phyloP scores from a whole-genome alignment of 192 early-diverging fungal genomes.

The Coemansia sp. region DNA sequence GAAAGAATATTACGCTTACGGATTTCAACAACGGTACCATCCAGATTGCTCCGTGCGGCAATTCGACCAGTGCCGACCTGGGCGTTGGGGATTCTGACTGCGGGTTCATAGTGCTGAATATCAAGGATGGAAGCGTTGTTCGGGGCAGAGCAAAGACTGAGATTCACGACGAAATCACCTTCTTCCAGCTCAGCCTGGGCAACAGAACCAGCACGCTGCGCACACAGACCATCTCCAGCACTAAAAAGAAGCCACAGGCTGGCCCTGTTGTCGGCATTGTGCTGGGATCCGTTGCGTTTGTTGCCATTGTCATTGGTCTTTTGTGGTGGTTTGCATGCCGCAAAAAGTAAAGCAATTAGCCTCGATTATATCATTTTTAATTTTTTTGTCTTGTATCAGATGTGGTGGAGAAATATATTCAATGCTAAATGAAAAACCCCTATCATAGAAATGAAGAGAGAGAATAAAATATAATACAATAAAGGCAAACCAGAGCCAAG shows the following conservation, averaged over 20 bases:
- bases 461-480: too few species aligned
- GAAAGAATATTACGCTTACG: constrained; percentile 26
- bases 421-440: too few species aligned
- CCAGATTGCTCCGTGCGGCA: constrained; percentile 38
- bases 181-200: constrained; percentile 41
- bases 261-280: constrained; percentile 45
- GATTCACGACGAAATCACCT: constrained; percentile 37
- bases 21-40: constrained; percentile 54
- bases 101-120: constrained; percentile 29
- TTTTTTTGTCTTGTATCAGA: too few species aligned
- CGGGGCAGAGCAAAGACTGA: constrained; percentile 25
- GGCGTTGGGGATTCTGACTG: constrained; percentile 19
- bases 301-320: constrained; percentile 14
- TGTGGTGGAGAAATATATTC: too few species aligned
- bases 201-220: constrained; percentile 19
- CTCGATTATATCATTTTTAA: too few species aligned
- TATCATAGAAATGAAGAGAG: too few species aligned
- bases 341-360: neutral
- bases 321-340: constrained; percentile 20
- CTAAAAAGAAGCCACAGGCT: constrained; percentile 15
- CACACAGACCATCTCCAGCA: constrained; percentile 46
- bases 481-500: too few species aligned
- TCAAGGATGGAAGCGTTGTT: constrained; percentile 27
- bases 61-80: constrained; percentile 20
- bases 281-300: constrained; percentile 34